These are phyloP conservation scores for Sporothrix inflata DNA, from an alignment of 2,329 filamentous ascomycete genomes.

Conservation along the genomic window DNA sequence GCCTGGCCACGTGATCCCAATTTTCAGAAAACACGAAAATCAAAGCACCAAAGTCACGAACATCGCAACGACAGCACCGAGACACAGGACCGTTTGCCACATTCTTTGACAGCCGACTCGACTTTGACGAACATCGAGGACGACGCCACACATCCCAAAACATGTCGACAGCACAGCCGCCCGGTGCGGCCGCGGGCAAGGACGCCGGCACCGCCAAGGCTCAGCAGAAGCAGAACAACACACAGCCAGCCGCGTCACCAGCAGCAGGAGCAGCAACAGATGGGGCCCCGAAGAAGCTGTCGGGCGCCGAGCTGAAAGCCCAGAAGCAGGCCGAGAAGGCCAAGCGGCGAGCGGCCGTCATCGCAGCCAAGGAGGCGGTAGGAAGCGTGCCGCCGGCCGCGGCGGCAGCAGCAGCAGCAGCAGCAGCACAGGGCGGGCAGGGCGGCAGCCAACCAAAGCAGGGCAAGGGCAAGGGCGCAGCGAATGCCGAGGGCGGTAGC, in stretches of 20 bases:
- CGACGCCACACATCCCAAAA: background rate
- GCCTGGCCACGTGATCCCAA: no score
- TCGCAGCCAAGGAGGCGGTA: slow-evolving; percentile 55
- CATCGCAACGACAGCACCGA: no score
- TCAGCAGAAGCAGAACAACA: background rate
- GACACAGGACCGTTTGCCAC: no score
- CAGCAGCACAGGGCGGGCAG: slow-evolving; percentile 41
- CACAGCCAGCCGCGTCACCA: slow-evolving; percentile 23
- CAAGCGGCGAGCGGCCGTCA: slow-evolving; percentile 75
- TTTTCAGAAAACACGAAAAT: no score
- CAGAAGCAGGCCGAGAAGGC: slow-evolving; percentile 90
- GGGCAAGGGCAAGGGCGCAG: slow-evolving; percentile 51
- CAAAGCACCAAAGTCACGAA: no score
- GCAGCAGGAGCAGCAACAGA: slow-evolving; percentile 28
- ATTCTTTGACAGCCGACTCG: no score
- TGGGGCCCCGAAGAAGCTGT: slow-evolving; percentile 56
- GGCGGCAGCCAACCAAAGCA: slow-evolving; percentile 51
- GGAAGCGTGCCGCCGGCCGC: slow-evolving; percentile 42
- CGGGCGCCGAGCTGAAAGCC: slow-evolving; percentile 82
- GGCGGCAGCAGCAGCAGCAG: slow-evolving; percentile 45
- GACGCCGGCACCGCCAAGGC: background rate
- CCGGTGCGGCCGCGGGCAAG: background rate
- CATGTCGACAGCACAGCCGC: slow-evolving; percentile 24
- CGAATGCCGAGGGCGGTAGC: slow-evolving; percentile 30
- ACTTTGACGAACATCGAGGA: no score